Evolutionary conservation across 805 yeast species (phyloP).

Genomic region (Lachancea quebecensis): DNA sequence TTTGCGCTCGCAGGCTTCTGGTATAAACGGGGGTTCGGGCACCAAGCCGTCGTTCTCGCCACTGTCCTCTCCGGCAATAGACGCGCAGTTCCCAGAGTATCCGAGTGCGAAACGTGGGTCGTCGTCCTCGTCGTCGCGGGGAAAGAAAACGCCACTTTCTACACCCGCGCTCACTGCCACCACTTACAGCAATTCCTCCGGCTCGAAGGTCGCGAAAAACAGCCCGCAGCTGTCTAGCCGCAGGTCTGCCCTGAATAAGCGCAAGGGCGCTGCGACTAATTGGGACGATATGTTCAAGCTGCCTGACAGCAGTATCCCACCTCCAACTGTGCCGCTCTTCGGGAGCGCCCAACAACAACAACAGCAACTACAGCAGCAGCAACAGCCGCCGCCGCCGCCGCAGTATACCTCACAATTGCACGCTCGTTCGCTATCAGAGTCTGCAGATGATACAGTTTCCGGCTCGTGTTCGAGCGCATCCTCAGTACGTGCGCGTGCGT

Average conservation of each 20-base stretch:
- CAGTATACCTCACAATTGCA: no score
- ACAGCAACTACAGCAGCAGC: slow-evolving; percentile 4
- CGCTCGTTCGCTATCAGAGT: neutral
- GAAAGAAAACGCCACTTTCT: slow-evolving; percentile 16
- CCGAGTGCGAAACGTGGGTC: slow-evolving; percentile 11
- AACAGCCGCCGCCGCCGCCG: slow-evolving; percentile 1
- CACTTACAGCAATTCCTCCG: slow-evolving; percentile 7
- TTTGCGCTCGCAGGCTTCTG: slow-evolving; percentile 5
- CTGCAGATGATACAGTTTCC: neutral
- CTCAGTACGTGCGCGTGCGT: neutral
- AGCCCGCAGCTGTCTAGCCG: slow-evolving; percentile 26
- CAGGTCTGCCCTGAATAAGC: slow-evolving; percentile 11
- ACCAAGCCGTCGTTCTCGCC: slow-evolving; percentile 31
- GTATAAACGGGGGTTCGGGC: neutral
- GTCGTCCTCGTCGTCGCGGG: slow-evolving; percentile 25
- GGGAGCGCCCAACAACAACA: neutral
- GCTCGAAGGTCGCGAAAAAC: slow-evolving; percentile 28
- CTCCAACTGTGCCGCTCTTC: slow-evolving; percentile 6
- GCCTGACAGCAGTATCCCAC: slow-evolving; percentile 23
- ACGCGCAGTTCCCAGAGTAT: slow-evolving; percentile 32
- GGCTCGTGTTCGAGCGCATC: neutral
- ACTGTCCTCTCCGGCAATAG: slow-evolving; percentile 63
- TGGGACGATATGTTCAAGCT: slow-evolving; percentile 28
- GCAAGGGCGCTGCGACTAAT: slow-evolving; percentile 10
- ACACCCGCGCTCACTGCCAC: slow-evolving; percentile 15